Conservation (phyloP, 2,329 filamentous ascomycete genomes). For the Saccharata proteae region DNA sequence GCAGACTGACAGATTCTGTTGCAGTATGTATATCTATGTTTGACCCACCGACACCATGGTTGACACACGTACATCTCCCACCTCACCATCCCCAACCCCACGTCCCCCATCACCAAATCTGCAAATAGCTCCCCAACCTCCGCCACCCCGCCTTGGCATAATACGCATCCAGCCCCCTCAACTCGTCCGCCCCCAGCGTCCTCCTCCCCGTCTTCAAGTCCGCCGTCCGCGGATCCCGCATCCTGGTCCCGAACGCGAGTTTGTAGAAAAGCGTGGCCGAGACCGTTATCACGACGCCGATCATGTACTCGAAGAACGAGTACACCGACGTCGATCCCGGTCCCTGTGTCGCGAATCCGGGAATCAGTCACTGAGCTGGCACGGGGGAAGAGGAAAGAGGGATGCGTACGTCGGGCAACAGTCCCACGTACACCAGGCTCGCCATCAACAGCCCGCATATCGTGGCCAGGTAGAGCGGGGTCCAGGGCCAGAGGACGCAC, state of each 20-base stretch:
- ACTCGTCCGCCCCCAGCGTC: constrained; percentile 2
- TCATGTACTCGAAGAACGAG: constrained; percentile 8
- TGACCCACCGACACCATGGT: no score
- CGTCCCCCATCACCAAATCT: constrained; percentile 1
- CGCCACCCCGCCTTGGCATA: constrained; percentile 4
- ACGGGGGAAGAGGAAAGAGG: no score
- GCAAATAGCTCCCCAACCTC: constrained; percentile 7
- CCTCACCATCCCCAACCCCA: not conserved
- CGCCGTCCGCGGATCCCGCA: constrained; percentile 2
- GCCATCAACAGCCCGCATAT: constrained; percentile 9
- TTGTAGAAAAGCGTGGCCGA: constrained; percentile 5
- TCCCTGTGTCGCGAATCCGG: constrained; percentile 1
- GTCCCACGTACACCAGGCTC: constrained; percentile 6
- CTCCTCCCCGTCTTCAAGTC: constrained; percentile 3
- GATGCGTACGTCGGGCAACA: constrained; percentile 4
- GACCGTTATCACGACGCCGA: constrained; percentile 7
- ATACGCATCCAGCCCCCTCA: constrained; percentile 6
- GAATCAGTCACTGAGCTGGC: not conserved
- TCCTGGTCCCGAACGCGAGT: constrained; percentile 5
- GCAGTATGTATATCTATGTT: no score
- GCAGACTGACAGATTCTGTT: no score
- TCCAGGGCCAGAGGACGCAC: constrained; percentile 17
- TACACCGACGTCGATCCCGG: constrained; percentile 4
- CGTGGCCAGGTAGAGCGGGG: constrained; percentile 16
- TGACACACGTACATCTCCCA: no score